Conservation (phyloP, 306 rosid species). For the Cucumis melo region DNA sequence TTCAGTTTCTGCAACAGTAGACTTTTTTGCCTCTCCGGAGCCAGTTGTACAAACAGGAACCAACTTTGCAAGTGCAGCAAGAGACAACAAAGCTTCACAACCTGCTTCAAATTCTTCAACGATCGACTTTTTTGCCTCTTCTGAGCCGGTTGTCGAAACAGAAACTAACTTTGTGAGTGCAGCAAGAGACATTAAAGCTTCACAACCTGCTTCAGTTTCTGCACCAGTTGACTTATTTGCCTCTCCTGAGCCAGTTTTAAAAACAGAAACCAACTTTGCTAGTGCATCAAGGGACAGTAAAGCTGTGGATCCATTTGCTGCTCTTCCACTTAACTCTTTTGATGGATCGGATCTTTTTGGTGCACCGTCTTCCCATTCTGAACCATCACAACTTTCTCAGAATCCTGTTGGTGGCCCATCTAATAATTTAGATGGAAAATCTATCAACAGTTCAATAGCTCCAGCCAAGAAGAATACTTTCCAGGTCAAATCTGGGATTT, state of each 20-base stretch:
- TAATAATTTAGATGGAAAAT: conserved; percentile 24
- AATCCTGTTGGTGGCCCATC: conserved; percentile 22
- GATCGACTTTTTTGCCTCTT: conserved; percentile 48
- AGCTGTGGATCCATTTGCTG: conserved; percentile 72
- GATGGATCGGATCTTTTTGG: conserved; percentile 74
- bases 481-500: conserved; percentile 86
- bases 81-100: conserved; percentile 30
- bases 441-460: conserved; percentile 25
- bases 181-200: conserved; percentile 13
- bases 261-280: conserved; percentile 30
- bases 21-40: conserved; percentile 55
- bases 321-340: conserved; percentile 73
- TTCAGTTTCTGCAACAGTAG: conserved; percentile 48
- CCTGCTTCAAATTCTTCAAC: conserved; percentile 50
- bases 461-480: conserved; percentile 48
- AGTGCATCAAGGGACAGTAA: conserved; percentile 6
- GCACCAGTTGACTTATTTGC: conserved; percentile 64
- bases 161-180: conserved; percentile 21
- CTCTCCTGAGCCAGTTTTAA: conserved; percentile 39
- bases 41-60: conserved; percentile 45
- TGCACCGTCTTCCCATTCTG: conserved; percentile 52
- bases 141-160: conserved; percentile 46
- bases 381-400: conserved; percentile 46
- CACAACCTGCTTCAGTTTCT: conserved; percentile 52
- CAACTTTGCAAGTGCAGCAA: conserved; percentile 31